Evolutionary conservation across 139 green algal species (phyloP), one percentile per base, ranked within the genome.

Genomic region (Spirogloea muscicola): DNA sequence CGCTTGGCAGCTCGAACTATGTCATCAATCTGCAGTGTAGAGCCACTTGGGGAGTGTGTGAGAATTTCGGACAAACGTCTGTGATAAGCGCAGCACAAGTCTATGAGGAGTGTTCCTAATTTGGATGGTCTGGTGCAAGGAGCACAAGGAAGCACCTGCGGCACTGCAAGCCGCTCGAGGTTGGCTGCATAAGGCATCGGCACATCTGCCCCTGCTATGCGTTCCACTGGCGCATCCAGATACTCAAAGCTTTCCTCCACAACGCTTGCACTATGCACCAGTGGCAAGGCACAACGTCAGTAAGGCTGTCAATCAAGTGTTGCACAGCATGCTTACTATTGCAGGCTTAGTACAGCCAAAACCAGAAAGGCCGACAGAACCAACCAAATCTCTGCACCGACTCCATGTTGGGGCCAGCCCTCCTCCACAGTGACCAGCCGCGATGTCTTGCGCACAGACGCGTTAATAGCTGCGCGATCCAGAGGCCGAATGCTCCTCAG

Each of bases 141-240:
- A n/a, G n/a, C n/a, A n/a, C n/a, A n/a, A n/a, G n/a, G n/a, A 46
- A 42, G 25, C 55, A 81, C 73, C 68, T 82, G 75, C 13, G 94
- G 94, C 41, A 99, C 85, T 0, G 86, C 85, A 0, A 86, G 60
- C 3, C 79, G 78, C 85, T 99, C 94, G 37, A 99, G 84, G 84
- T 96, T 94, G 3, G 84, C 84, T 3, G 94, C 94, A 60, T 98
- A 99, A 0, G 94, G 93, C 90, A 96, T 98, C 40, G 94, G 95
- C 27, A 99, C 75, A 49, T 93, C 88, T 1, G 75, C 71, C 88
- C 92, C 69, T 21, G 92, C 92, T 2, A 99, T 86, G 3, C 95
- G 80, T 75, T 96, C 88, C 3, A 94, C 86, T 2, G 95, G 91
- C 2, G 91, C 92, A 68, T 99, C 95, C 31, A 99, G 89, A 51